Percentiles rank a stretch among this genome's conserved stretches.
phyloP scores from a whole-genome alignment of 257 asterid species.

The Primulina eburnea region DNA sequence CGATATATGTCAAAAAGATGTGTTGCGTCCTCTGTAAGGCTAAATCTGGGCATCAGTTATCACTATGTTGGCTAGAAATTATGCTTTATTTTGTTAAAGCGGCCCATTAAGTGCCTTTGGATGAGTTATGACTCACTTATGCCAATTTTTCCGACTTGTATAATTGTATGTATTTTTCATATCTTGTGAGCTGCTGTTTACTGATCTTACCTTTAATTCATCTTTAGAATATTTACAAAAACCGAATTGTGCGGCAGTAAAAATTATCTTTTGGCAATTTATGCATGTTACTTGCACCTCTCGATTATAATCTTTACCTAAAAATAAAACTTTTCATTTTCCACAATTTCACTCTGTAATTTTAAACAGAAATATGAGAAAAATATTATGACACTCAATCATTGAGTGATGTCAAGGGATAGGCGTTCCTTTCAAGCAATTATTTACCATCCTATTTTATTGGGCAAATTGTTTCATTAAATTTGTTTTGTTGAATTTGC shows the following conservation, averaged over 20 bases:
- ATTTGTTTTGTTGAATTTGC: not conserved
- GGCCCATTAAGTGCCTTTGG: not conserved
- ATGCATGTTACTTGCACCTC: not conserved
- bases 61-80: not conserved
- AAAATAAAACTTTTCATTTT: no score
- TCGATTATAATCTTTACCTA: not conserved
- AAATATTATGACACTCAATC: not conserved
- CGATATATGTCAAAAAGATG: not conserved
- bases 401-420: slow-evolving; percentile 3
- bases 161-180: not conserved
- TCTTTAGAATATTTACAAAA: not conserved
- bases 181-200: no score
- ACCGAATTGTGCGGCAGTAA: not conserved
- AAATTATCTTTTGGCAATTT: not conserved
- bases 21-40: not conserved
- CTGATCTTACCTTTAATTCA: not conserved
- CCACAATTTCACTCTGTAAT: not conserved
- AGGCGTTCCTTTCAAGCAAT: not conserved
- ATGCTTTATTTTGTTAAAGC: not conserved
- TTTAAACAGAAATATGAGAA: not conserved
- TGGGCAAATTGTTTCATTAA: not conserved
- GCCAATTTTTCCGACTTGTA: not conserved
- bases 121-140: not conserved
- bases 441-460: not conserved
- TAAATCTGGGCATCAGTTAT: not conserved